Percentiles rank a stretch among this genome's conserved stretches.
phyloP scores from a whole-genome alignment of 2,329 filamentous ascomycete species.

The Scopulariopsis brevicaulis region DNA sequence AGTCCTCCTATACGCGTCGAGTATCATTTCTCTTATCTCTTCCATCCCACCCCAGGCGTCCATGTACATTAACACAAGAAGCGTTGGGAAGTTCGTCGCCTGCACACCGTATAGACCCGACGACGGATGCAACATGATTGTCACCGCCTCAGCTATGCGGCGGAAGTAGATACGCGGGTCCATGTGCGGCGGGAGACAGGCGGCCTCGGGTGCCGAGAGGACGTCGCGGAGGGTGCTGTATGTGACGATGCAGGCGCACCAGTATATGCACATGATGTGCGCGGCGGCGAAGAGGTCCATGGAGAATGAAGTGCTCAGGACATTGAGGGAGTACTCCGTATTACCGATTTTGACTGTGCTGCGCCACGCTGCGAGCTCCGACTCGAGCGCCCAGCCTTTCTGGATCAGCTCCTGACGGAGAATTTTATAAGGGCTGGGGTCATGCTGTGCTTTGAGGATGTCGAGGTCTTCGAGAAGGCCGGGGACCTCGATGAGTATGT shows the following conservation, averaged over 20 bases:
- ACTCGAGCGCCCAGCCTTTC: background rate
- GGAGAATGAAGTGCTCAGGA: background rate
- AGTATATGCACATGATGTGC: background rate
- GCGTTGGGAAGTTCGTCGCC: background rate
- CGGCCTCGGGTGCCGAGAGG: background rate
- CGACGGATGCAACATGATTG: background rate
- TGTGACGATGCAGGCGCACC: background rate
- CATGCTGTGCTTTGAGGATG: constrained; percentile 7
- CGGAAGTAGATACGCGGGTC: background rate
- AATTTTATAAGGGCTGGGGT: background rate
- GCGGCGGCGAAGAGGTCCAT: background rate
- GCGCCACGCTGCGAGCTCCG: background rate
- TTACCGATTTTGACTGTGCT: background rate
- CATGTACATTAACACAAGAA: background rate
- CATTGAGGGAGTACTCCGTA: background rate
- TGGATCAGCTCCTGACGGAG: background rate
- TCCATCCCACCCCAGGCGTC: background rate
- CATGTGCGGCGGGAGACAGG: background rate
- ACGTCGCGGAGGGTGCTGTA: background rate
- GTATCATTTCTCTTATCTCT: background rate
- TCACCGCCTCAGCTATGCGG: background rate
- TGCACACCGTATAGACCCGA: background rate
- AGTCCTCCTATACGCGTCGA: background rate
- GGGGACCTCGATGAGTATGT: constrained; percentile 17
- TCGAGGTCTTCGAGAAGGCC: constrained; percentile 16